Base-by-base conservation (phyloP, 768 basidiomycete genomes). In the Russula sp. region DNA sequence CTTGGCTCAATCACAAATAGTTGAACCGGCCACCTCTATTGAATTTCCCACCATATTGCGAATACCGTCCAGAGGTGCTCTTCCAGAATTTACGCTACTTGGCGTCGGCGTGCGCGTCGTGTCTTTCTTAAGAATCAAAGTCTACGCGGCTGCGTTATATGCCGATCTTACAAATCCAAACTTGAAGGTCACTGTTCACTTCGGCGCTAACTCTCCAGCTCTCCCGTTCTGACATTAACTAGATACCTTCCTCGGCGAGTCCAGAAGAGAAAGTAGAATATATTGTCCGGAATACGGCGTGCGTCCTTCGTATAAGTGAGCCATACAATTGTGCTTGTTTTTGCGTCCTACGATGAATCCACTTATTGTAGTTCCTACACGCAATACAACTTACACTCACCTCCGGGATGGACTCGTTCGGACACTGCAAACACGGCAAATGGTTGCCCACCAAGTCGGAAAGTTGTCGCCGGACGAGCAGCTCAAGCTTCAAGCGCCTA, bases 71-170 rank as follows among this genome's bases (percentile, higher is more conserved):
- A 87, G 84, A 67, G 73, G 81, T 16, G 79, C 82, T 10, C 72
- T 83, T 7, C 83, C 88, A 9, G 73, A 80, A 2, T 81, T 90
- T 67, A 80, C 83, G 11, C 80, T 96, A 6, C 75, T 97, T 20
- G 94, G 94, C 7, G 75, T 92, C 1, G 94, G 94, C 25, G 91
- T 93, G 42, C 79, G 94, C 53, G 90, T 86, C 0, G 93, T 97
- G 35, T 93, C 92, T 14, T 93, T 97, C 73, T 77, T 96, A 42
- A 80, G 86, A 7, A 82, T 97, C 65, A 85, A 90, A 70, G 93
- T 96, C 16, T 97, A 97, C 73, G 88, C 88, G 11, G 84, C 92
- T 38, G 94, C 83, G 2, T 93, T 97, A 74, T 97, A 96, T 72
- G 88, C 90, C 7, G 92, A 96, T 70, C 74, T 93, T 47, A 68